phyloP scores from a whole-genome alignment of 805 yeast genomes.

The Nakazawaea sp. region DNA sequence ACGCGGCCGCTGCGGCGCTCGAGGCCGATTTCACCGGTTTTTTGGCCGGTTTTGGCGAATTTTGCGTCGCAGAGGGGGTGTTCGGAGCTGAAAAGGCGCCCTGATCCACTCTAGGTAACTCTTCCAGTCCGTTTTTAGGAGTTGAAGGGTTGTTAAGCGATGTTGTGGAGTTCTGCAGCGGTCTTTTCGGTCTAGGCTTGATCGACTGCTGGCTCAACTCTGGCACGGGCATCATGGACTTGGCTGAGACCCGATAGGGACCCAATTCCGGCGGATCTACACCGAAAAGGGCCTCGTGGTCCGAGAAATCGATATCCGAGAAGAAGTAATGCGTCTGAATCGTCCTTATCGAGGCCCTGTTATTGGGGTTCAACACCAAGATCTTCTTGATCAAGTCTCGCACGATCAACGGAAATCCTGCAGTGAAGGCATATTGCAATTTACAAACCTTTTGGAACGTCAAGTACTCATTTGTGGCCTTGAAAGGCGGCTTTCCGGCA shows the following conservation, averaged over 20 bases:
- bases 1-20: conserved; percentile 18
- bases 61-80: conserved; percentile 2
- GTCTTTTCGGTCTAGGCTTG: background rate
- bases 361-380: conserved; percentile 55
- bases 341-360: conserved; percentile 48
- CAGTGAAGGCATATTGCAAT: conserved; percentile 75
- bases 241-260: conserved; percentile 70
- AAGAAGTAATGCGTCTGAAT: conserved; percentile 64
- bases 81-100: conserved; percentile 7
- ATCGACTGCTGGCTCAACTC: conserved; percentile 25
- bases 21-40: conserved; percentile 2
- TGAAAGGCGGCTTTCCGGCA: conserved; percentile 71
- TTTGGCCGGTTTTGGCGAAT: background rate
- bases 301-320: conserved; percentile 45
- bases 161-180: background rate
- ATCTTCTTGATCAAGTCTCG: conserved; percentile 71
- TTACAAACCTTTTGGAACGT: conserved; percentile 80
- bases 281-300: conserved; percentile 52
- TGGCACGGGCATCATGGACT: conserved; percentile 74
- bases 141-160: background rate
- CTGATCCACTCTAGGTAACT: background rate
- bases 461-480: conserved; percentile 74
- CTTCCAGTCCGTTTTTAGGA: background rate
- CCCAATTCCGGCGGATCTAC: conserved; percentile 54
- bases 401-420: conserved; percentile 70